phyloP scores from a whole-genome alignment of 2,329 filamentous ascomycete species.

The Thelonectria olida region DNA sequence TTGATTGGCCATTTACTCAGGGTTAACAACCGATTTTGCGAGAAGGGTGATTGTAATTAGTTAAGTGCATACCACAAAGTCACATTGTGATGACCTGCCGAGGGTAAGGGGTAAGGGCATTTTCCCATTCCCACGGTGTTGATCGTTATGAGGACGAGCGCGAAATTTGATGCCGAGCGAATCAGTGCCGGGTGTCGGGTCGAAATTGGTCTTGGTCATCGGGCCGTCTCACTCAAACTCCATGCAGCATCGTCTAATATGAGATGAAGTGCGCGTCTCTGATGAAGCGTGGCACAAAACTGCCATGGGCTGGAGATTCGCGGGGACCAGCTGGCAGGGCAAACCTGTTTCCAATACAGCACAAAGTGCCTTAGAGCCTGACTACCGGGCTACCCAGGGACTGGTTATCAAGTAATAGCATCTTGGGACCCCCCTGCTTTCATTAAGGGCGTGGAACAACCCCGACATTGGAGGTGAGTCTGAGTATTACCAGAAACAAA shows the following conservation, averaged over 20 bases:
- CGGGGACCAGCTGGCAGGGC: constrained; percentile 1
- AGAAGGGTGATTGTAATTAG: too few species aligned
- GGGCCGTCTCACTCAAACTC: background rate
- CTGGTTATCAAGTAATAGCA: too few species aligned
- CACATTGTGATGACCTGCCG: background rate
- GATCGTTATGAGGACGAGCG: background rate
- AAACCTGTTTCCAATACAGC: constrained; percentile 1
- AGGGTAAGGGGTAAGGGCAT: background rate
- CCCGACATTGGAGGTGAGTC: constrained; percentile 7
- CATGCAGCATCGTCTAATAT: background rate
- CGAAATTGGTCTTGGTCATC: background rate
- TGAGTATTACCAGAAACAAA: too few species aligned
- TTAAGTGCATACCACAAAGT: background rate
- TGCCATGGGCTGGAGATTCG: background rate
- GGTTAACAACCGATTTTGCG: too few species aligned
- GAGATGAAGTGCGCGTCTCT: background rate
- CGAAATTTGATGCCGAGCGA: background rate
- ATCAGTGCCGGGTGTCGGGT: background rate
- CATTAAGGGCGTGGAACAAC: constrained; percentile 8
- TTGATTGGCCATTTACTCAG: too few species aligned
- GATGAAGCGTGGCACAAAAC: background rate
- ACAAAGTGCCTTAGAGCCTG: too few species aligned
- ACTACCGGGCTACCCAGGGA: too few species aligned
- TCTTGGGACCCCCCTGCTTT: constrained; percentile 1
- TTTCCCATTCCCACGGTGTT: background rate